Base-by-base conservation (phyloP, 495 filamentous ascomycete species). In the Usnea hakonensis region DNA sequence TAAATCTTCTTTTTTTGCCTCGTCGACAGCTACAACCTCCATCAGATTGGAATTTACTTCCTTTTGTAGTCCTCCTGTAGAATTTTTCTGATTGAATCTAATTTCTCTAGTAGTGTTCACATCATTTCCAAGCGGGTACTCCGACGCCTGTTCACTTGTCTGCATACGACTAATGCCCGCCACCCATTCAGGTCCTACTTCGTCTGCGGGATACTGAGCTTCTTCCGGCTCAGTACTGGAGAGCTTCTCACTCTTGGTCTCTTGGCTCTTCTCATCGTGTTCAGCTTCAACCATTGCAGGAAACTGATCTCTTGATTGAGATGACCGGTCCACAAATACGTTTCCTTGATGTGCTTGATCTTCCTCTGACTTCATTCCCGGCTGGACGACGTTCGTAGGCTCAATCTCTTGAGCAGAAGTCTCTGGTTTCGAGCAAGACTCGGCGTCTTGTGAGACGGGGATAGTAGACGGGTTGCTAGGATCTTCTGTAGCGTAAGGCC, bases 341-440 rank as follows among this genome's bases (percentile, higher is more conserved):
- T 17, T 41, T 33, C 16, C 50, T 43, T 21, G 9, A 55, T 16
- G n/a, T 33, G 28, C 36, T 0, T 33, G 48, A 43, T 13, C 28
- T n/a, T 55, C 11, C 40, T 19, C 19, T 14, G 38, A 14, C 32
- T 10, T 54, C 3, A 37, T 46, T 54, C 41, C 44, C 26, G 62
- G 55, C 23, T 33, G 23, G n/a, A 52, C 36, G 21, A 59, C 41
- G 33, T 54, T 33, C 4, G 28, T 59, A 43, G 55, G n/a, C 23
- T 44, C 55, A 5, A 40, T 44, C 19, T 44, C 19, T 36, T 61
- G 26, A 9, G 28, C 23, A 13, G 53, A 32, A 13, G 11, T 23
- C 14, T 54, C 44, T 56, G 50, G 43, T 23, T 58, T 58, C 23
- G 57, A 58, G 41, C 54, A 36, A 46, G 32, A 26, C 10, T 30